Percentiles rank a stretch among this genome's conserved stretches.
Evolutionary conservation across 1,284 basidiomycete genomes (phyloP).

Genomic region (Cutaneotrichosporon curvatum): DNA sequence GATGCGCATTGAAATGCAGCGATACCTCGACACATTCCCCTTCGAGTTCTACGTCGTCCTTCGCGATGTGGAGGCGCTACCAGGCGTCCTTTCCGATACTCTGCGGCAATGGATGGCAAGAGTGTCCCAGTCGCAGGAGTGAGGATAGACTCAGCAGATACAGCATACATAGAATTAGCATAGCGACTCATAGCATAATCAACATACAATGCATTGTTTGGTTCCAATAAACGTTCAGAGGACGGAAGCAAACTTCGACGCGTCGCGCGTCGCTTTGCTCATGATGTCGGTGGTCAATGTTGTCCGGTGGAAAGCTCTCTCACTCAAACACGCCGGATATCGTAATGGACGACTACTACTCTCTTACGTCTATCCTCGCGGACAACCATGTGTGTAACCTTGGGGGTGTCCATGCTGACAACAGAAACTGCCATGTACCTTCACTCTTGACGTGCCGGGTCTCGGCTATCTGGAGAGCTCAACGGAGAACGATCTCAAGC

Average conservation of each 20-base stretch:
- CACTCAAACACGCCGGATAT: not conserved
- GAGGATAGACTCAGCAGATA: constrained; percentile 1
- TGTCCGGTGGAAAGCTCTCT: too few relatives aligned
- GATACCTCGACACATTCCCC: constrained; percentile 93
- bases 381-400: constrained; percentile 65
- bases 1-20: constrained; percentile 81
- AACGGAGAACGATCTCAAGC: constrained; percentile 67
- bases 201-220: constrained; percentile 9
- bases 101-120: constrained; percentile 66
- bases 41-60: constrained; percentile 97
- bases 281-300: too few relatives aligned
- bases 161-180: constrained; percentile 1
- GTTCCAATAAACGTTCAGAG: constrained; percentile 1
- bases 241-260: constrained; percentile 3
- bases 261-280: constrained; percentile 3
- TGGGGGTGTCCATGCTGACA: not conserved
- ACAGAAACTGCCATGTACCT: constrained; percentile 82
- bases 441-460: constrained; percentile 73
- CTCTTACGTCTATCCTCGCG: constrained; percentile 75
- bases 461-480: constrained; percentile 82
- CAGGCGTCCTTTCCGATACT: constrained; percentile 84
- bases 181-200: not conserved
- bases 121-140: constrained; percentile 44
- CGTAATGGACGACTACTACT: constrained; percentile 84
- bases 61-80: constrained; percentile 81